A percentile compares a stretch with the other conserved stretches of the same genome.
Evolutionary conservation across 106 monocot species (phyloP).

Genomic region (Phalaenopsis equestris): DNA sequence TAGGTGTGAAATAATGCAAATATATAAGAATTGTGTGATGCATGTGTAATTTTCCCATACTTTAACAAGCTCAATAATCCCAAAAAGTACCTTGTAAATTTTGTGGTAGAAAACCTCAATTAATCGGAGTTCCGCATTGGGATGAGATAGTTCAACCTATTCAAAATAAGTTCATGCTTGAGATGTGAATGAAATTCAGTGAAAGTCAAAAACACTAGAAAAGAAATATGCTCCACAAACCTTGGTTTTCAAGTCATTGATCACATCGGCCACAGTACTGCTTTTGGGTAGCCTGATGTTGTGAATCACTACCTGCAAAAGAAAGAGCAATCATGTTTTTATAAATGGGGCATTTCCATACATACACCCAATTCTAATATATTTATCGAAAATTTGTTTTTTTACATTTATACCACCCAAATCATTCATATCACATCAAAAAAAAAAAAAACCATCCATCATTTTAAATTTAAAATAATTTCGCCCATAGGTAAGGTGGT

Average conservation of each 20-base stretch:
- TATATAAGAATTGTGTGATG: too few relatives aligned
- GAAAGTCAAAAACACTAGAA: not conserved
- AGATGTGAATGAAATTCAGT: not conserved
- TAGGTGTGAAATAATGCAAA: too few relatives aligned
- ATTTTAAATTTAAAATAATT: too few relatives aligned
- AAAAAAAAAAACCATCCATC: too few relatives aligned
- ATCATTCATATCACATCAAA: too few relatives aligned
- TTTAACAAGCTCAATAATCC: not conserved
- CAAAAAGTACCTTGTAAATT: constrained; percentile 74
- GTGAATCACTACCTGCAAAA: constrained; percentile 59
- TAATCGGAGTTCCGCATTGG: constrained; percentile 79
- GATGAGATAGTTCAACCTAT: constrained; percentile 90
- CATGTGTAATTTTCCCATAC: not conserved
- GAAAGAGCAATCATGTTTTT: not conserved
- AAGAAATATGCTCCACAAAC: constrained; percentile 10
- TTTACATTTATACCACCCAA: too few relatives aligned
- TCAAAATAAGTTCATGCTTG: constrained; percentile 3
- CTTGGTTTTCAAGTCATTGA: constrained; percentile 85
- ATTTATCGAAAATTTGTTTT: too few relatives aligned
- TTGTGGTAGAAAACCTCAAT: constrained; percentile 98
- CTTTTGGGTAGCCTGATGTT: constrained; percentile 89
- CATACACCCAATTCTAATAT: too few relatives aligned
- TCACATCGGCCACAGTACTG: constrained; percentile 92
- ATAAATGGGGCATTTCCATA: too few relatives aligned
- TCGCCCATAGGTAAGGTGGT: too few relatives aligned